Base-by-base conservation (phyloP, 2,329 filamentous ascomycete species). In the Mariannaea sp. region DNA sequence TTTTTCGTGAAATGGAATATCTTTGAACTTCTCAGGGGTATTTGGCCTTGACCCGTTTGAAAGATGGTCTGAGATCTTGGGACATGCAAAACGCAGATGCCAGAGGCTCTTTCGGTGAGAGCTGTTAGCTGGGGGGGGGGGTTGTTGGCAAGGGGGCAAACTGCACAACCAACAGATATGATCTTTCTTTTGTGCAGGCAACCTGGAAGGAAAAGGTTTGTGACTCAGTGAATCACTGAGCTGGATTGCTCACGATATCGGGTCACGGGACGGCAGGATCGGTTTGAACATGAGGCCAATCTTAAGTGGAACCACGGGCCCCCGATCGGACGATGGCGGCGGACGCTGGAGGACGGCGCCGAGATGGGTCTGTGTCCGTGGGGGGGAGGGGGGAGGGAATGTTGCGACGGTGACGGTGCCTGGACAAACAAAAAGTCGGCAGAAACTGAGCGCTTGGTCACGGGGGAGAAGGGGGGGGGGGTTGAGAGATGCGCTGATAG, bases 271-370 rank as follows among this genome's bases (percentile, higher is more conserved):
- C 53, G 24, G 36, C 40, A 57, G 52, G 48, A 29, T 39, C 17
- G 39, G 22, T 50, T 38, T 30, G 29, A 36, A 24, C 41, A 47
- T n/a, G 52, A 56, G 55, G 39, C 60, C 49, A 55, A 55, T 26
- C 46, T 51, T 49, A 59, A 55, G 62, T 65, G 62, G 62, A 64
- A 62, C 62, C 62, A 65, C 62, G 62, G 55, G 52, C 54, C 60
- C 29, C 58, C 58, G 53, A 64, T 65, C 62, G 62, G 62, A 65
- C 48, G 63, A 66, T 66, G 58, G 22, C 16, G 14, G 30, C 12
- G 36, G 19, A 24, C 22, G 12, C 14, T 41, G 13, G 24, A 62
- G 49, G 49, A 53, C 55, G 62, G 62, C 59, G 60, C 62, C 60
- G 60, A 52, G 55, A 60, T 61, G 60, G 62, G 49, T 46, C 49